Conservation (phyloP, 495 filamentous ascomycete genomes). For the Tuber umbilicatum region DNA sequence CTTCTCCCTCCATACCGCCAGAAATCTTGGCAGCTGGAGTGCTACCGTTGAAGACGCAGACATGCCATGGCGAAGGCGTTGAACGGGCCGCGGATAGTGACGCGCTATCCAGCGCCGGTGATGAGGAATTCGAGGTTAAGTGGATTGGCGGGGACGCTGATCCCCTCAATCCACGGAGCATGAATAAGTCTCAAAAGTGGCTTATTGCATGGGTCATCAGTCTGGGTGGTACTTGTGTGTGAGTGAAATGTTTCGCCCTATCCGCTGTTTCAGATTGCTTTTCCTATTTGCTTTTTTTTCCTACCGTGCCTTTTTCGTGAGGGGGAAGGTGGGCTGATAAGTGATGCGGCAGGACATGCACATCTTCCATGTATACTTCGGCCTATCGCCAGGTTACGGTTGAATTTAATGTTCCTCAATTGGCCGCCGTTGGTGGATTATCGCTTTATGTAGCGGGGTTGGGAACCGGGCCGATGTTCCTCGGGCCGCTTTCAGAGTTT, state of each 20-base stretch:
- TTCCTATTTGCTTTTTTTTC: not conserved
- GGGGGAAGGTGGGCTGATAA: not conserved
- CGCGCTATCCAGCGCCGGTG: not conserved
- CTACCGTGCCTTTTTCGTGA: not conserved
- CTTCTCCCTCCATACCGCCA: not conserved
- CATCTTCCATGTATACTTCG: slow-evolving; percentile 80
- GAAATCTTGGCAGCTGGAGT: not conserved
- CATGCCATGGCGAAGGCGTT: not conserved
- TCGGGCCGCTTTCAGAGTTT: slow-evolving; percentile 59
- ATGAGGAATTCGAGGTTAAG: slow-evolving; percentile 34
- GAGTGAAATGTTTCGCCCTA: slow-evolving; percentile 45
- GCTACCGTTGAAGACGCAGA: not conserved
- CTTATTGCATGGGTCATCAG: slow-evolving; percentile 65
- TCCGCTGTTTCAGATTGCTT: slow-evolving; percentile 3
- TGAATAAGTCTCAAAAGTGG: slow-evolving; percentile 67
- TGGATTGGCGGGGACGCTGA: slow-evolving; percentile 59
- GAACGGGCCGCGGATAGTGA: not conserved
- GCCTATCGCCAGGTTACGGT: slow-evolving; percentile 74
- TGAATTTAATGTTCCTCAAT: slow-evolving; percentile 64
- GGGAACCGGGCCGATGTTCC: slow-evolving; percentile 44
- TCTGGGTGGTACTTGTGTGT: slow-evolving; percentile 74
- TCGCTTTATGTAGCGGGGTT: slow-evolving; percentile 72
- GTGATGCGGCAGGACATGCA: slow-evolving; percentile 59
- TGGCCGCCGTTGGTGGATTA: slow-evolving; percentile 72
- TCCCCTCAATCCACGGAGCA: slow-evolving; percentile 63